A percentile compares a stretch with the other conserved stretches of the same genome.
Conservation (phyloP, 169 alveolate genomes). For the Plasmodium vivax region DNA sequence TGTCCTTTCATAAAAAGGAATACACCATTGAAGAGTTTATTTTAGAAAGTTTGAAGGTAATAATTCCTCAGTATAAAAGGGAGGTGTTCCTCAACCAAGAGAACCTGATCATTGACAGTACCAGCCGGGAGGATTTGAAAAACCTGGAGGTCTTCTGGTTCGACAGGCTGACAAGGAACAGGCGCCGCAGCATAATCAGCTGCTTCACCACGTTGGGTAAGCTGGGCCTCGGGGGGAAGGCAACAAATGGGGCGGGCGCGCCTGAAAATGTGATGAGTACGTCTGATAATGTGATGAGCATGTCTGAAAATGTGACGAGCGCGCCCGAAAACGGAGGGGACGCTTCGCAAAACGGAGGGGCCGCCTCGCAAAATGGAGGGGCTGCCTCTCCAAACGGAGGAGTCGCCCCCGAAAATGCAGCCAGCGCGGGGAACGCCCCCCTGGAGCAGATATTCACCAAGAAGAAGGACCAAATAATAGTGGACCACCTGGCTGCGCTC, state of each 20-base stretch:
- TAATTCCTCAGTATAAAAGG: constrained; percentile 36
- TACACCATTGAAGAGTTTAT: constrained; percentile 59
- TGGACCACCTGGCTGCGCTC: constrained; percentile 34
- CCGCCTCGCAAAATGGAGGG: not conserved
- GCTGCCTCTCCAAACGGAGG: too few relatives aligned
- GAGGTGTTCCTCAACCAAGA: constrained; percentile 21
- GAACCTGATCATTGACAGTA: constrained; percentile 41
- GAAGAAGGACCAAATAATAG: constrained; percentile 32
- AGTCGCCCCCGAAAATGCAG: not conserved
- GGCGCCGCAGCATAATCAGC: constrained; percentile 37
- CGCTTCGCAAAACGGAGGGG: not conserved
- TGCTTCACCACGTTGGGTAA: constrained; percentile 45
- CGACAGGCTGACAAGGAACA: constrained; percentile 39
- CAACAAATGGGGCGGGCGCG: not conserved
- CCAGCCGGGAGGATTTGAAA: constrained; percentile 30
- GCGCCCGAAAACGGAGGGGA: not conserved
- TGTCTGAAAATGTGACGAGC: not conserved
- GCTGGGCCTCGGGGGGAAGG: not conserved
- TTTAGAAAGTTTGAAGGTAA: constrained; percentile 44
- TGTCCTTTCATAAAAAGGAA: constrained; percentile 60
- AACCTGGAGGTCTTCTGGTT: constrained; percentile 59
- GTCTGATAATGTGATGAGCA: too few relatives aligned
- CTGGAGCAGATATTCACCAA: constrained; percentile 16
- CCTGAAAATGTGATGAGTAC: not conserved
- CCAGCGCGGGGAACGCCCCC: not conserved